Evolutionary conservation across 2,329 filamentous ascomycete genomes (phyloP), one percentile per base, ranked within the genome.

Genomic region (Fusarium sp.): DNA sequence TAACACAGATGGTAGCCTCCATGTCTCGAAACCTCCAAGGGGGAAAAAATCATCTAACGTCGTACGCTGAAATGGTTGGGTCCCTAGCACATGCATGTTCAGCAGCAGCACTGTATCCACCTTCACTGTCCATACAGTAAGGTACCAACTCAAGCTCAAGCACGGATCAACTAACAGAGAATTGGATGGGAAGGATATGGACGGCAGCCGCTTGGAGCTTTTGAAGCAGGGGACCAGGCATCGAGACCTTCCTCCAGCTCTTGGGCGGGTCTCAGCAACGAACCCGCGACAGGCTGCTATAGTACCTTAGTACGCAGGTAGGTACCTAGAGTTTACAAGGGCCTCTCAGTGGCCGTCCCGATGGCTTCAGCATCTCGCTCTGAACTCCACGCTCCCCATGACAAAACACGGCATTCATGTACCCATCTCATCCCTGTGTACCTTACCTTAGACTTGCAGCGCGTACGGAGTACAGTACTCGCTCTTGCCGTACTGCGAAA

Each of bases 1-100:
- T 47, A 31, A 41, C 28, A 57, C 42, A 30, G 22, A 33, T 50
- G 39, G 65, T 65, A 72, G 45, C 28, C 35, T 53, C 45, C 38
- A 65, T 65, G 65, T 72, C 64, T 73, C 55, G 45, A 44, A 53
- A 54, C 59, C 48, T 72, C 39, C 35, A 36, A 57, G 24, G 31
- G n/a, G 7, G 10, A 55, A 44, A 51, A 48, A 55, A 51, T 31
- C 53, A 63, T 62, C 51, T 28, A 35, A 33, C 24, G 45, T 45
- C 38, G 51, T 36, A 57, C 53, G 39, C 60, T 66, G 53, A 51
- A 66, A 65, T 71, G 24, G n/a, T 36, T 45, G 26, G 53, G 41
- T 56, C 53, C 61, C 61, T 45, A 60, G 70, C 65, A 53, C 61
- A 48, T 60, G 63, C 56, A 68, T 67, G 48, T 61, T 45, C 44